Conservation (phyloP, 2,329 filamentous ascomycete genomes). For the Colletotrichum godetiae region DNA sequence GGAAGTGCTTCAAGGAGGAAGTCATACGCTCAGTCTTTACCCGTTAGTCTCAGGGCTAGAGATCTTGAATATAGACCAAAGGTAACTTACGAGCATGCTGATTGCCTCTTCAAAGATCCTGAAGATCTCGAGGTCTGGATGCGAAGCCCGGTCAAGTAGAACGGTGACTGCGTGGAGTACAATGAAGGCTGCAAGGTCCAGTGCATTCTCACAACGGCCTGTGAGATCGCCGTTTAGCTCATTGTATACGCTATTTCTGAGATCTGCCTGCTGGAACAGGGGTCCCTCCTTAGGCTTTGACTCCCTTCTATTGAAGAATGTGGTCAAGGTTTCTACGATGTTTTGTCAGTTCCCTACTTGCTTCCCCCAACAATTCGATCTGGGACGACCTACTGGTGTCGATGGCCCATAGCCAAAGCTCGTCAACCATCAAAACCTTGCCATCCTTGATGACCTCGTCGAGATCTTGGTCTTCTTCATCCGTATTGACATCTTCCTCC, state of each 20-base stretch:
- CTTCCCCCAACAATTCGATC: not conserved
- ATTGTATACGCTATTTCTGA: slow-evolving; percentile 73
- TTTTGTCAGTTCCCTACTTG: slow-evolving; percentile 14
- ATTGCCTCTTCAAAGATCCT: slow-evolving; percentile 76
- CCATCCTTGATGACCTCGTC: slow-evolving; percentile 58
- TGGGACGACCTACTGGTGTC: slow-evolving; percentile 56
- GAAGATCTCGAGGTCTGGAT: slow-evolving; percentile 72
- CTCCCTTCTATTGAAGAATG: slow-evolving; percentile 67
- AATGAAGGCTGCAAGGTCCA: slow-evolving; percentile 72
- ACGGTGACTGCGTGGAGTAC: slow-evolving; percentile 72
- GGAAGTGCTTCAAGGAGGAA: slow-evolving; percentile 70
- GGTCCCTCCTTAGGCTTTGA: slow-evolving; percentile 66
- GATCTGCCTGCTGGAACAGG: slow-evolving; percentile 69
- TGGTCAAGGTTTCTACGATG: slow-evolving; percentile 58
- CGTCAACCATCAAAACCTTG: slow-evolving; percentile 75
- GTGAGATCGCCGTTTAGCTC: slow-evolving; percentile 74
- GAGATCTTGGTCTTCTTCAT: slow-evolving; percentile 49
- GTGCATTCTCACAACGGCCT: slow-evolving; percentile 68
- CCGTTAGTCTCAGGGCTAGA: not conserved
- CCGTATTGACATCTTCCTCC: slow-evolving; percentile 33
- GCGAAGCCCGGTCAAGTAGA: slow-evolving; percentile 67
- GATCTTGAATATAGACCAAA: not conserved
- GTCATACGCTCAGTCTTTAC: slow-evolving; percentile 71
- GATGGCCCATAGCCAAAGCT: slow-evolving; percentile 72
- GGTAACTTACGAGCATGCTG: slow-evolving; percentile 63